Conservation (phyloP, 2,329 filamentous ascomycete genomes). For the Sporothrix protearum region DNA sequence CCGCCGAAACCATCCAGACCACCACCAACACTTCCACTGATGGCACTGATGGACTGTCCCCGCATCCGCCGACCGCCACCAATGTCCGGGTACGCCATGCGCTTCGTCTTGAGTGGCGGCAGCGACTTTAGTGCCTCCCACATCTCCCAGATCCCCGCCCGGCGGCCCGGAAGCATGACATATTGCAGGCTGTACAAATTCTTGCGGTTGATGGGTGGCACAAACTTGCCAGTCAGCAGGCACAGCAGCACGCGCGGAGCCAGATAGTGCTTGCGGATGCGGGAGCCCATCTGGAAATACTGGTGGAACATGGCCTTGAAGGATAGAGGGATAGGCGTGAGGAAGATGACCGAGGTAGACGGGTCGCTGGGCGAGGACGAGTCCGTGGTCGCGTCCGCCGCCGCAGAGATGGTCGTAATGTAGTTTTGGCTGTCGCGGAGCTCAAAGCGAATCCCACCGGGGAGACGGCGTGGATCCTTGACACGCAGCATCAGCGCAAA, state of each 20-base stretch:
- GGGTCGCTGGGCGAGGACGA: slow-evolving; percentile 45
- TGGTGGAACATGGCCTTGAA: slow-evolving; percentile 95
- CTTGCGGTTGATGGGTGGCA: slow-evolving; percentile 90
- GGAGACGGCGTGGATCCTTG: slow-evolving; percentile 86
- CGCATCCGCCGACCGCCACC: slow-evolving; percentile 16
- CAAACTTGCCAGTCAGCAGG: slow-evolving; percentile 83
- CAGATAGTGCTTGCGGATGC: slow-evolving; percentile 92
- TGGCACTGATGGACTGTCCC: slow-evolving; percentile 10
- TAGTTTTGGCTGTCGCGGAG: slow-evolving; percentile 66
- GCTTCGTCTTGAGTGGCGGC: slow-evolving; percentile 44
- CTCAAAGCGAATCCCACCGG: slow-evolving; percentile 90
- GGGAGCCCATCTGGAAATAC: slow-evolving; percentile 90
- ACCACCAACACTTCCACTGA: background rate
- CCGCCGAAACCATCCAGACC: background rate
- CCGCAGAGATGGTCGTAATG: background rate
- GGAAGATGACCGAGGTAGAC: slow-evolving; percentile 76
- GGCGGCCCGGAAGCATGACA: slow-evolving; percentile 84
- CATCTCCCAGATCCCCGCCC: slow-evolving; percentile 78
- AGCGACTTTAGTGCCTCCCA: slow-evolving; percentile 68
- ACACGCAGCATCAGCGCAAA: slow-evolving; percentile 95
- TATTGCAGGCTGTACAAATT: slow-evolving; percentile 96
- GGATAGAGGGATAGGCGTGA: slow-evolving; percentile 87
- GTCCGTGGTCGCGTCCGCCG: slow-evolving; percentile 27
- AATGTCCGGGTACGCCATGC: slow-evolving; percentile 37
- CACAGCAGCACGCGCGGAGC: slow-evolving; percentile 84